Evolutionary conservation across 2,329 filamentous ascomycete genomes (phyloP).

Genomic region (Aspergillus candidus): DNA sequence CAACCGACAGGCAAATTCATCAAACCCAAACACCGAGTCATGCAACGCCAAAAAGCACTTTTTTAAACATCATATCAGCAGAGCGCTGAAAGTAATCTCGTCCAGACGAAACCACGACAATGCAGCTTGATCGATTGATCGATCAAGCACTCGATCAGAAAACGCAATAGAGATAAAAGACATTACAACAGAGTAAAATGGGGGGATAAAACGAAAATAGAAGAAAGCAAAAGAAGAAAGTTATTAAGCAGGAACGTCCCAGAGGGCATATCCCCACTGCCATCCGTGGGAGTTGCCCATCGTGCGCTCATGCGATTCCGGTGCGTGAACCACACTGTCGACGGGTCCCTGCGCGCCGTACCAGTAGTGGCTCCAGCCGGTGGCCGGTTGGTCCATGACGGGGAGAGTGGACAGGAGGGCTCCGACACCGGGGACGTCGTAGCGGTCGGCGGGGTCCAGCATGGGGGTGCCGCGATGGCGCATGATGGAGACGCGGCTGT

Average conservation of each 20-base stretch:
- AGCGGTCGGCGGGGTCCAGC: conserved; percentile 5
- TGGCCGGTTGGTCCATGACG: conserved; percentile 6
- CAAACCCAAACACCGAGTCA: no score
- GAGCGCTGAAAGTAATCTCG: no score
- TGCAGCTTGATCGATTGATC: no score
- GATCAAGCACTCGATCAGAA: no score
- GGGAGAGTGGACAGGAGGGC: conserved; percentile 3
- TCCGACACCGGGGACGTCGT: neutral
- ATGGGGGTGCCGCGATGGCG: conserved; percentile 1
- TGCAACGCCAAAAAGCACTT: no score
- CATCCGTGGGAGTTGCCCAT: conserved; percentile 8
- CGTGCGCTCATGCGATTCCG: neutral
- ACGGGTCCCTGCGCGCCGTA: conserved; percentile 1
- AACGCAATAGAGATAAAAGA: no score
- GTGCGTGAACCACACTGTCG: neutral
- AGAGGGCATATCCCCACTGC: conserved; percentile 48
- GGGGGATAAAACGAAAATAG: no score
- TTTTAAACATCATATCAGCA: no score
- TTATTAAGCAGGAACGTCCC: neutral
- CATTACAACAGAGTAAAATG: no score
- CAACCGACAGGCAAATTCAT: no score
- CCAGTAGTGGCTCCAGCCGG: conserved; percentile 12
- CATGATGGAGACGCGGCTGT: conserved; percentile 7
- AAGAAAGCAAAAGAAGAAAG: no score
- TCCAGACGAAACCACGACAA: no score